Conservation (phyloP, 2,329 filamentous ascomycete species). For the Corinectria fuckeliana region DNA sequence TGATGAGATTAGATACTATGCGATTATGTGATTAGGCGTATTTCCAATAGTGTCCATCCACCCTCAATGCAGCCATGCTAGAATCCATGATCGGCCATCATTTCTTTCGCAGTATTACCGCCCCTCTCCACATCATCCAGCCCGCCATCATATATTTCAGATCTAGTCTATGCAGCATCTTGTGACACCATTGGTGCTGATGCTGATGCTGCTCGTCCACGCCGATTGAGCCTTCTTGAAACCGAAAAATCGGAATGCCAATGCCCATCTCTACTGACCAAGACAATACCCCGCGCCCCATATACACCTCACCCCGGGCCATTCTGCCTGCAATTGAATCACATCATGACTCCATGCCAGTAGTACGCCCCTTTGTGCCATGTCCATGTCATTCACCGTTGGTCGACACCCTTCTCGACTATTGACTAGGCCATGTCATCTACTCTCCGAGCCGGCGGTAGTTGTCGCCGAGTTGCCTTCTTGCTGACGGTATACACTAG, state of each 20-base stretch:
- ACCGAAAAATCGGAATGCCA: background rate
- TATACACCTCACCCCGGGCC: background rate
- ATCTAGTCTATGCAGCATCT: slow-evolving; percentile 6
- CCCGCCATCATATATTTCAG: slow-evolving; percentile 9
- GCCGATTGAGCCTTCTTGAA: slow-evolving; percentile 11
- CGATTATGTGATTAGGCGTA: slow-evolving; percentile 26
- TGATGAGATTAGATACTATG: slow-evolving; percentile 31
- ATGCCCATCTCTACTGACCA: background rate
- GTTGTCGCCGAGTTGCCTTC: slow-evolving; percentile 64
- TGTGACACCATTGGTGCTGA: slow-evolving; percentile 8
- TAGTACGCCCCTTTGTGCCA: background rate
- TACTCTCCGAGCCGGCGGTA: slow-evolving; percentile 50
- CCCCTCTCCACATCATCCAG: background rate
- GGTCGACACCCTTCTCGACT: background rate
- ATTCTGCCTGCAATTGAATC: background rate
- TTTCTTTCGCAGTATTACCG: background rate
- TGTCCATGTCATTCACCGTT: background rate
- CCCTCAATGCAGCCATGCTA: background rate
- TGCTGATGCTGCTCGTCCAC: slow-evolving; percentile 11
- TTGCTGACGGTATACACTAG: slow-evolving; percentile 76
- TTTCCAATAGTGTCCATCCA: slow-evolving; percentile 8
- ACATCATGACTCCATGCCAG: background rate
- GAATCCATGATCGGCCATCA: background rate
- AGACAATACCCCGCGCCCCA: slow-evolving; percentile 2
- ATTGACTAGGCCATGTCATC: slow-evolving; percentile 52